Conservation (phyloP, 345 rosid genomes). For the Ceriops decandra region DNA sequence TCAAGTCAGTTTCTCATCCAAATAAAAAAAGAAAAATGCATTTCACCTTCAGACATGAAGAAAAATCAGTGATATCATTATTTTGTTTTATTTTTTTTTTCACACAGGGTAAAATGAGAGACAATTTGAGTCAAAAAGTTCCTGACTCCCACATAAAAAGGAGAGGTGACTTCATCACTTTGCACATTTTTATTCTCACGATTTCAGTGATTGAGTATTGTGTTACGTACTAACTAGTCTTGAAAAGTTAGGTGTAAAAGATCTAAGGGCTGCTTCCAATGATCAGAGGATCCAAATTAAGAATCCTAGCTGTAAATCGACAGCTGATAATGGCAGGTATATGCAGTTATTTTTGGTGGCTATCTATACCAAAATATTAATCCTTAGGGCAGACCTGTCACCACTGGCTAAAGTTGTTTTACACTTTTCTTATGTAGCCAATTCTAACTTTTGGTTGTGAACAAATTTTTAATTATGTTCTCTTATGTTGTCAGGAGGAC, state of each 20-base stretch:
- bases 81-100: background rate
- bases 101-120: constrained; percentile 43
- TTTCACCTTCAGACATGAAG: no score
- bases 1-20: no score
- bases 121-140: constrained; percentile 26
- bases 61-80: background rate
- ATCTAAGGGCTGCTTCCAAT: constrained; percentile 20
- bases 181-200: constrained; percentile 13
- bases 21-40: no score
- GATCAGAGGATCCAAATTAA: constrained; percentile 31
- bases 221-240: constrained; percentile 23
- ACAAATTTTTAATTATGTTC: background rate
- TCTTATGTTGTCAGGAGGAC: constrained; percentile 17
- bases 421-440: background rate
- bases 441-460: background rate
- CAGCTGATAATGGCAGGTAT: constrained; percentile 43
- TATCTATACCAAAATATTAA: background rate
- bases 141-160: constrained; percentile 22
- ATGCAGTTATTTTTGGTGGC: constrained; percentile 3
- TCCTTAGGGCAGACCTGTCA: background rate
- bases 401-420: background rate
- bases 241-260: constrained; percentile 27
- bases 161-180: constrained; percentile 42
- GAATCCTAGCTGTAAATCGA: constrained; percentile 34
- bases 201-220: constrained; percentile 12